Evolutionary conservation across 2,329 filamentous ascomycete species (phyloP).

Genomic region (Sphaceloma murrayae): DNA sequence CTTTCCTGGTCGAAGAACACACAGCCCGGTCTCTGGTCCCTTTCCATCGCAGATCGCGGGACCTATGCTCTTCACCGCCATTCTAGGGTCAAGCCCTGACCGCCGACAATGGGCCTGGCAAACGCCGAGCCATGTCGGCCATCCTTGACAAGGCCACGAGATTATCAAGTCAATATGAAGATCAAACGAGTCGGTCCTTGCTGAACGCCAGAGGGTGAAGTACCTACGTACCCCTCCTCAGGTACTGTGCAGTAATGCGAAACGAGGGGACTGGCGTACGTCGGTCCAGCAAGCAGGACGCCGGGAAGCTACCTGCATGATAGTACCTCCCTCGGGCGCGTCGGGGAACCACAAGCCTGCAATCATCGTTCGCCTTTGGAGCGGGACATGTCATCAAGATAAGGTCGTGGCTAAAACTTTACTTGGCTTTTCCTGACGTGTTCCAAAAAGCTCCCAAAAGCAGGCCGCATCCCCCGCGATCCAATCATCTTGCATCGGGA

Average conservation of each 20-base stretch:
- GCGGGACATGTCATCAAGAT: slow-evolving; percentile 6
- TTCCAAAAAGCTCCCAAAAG: too few relatives aligned
- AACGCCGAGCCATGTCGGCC: too few relatives aligned
- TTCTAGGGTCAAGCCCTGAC: slow-evolving; percentile 8
- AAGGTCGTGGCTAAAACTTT: background rate
- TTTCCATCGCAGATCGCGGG: slow-evolving; percentile 1
- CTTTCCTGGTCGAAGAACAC: background rate
- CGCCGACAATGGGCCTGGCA: slow-evolving; percentile 6
- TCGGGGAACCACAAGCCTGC: slow-evolving; percentile 1
- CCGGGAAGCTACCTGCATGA: slow-evolving; percentile 2
- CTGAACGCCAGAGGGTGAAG: background rate
- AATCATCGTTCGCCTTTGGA: background rate
- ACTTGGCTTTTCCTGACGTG: slow-evolving; percentile 9
- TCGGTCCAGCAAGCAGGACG: slow-evolving; percentile 2
- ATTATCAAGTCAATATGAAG: slow-evolving; percentile 1
- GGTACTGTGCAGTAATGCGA: background rate
- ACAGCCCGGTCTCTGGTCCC: slow-evolving; percentile 1
- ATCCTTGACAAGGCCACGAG: too few relatives aligned
- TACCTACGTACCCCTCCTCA: background rate
- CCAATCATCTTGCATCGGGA: slow-evolving; percentile 11
- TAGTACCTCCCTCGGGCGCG: background rate
- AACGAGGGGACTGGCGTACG: too few relatives aligned
- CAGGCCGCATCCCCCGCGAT: slow-evolving; percentile 12
- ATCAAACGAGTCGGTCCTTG: too few relatives aligned
- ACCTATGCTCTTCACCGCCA: slow-evolving; percentile 3